Conservation (phyloP, 164 flowering plant genomes). For the Vitis labrusca region DNA sequence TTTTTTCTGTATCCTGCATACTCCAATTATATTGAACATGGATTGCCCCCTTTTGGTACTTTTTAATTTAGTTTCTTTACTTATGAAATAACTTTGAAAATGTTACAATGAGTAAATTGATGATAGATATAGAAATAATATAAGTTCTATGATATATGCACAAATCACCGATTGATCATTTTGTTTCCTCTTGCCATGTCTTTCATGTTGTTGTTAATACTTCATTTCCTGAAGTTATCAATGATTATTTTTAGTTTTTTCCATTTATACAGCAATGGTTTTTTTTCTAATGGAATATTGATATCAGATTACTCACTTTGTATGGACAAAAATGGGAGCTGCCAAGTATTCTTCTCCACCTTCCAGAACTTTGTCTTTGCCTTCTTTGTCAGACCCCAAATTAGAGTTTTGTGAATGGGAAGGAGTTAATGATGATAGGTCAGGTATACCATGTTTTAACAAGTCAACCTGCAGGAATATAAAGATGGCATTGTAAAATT, state of each 20-base stretch:
- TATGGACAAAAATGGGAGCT: conserved; percentile 75
- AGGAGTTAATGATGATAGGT: conserved; percentile 60
- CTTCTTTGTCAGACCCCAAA: conserved; percentile 56
- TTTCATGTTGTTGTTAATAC: neutral
- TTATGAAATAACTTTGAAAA: neutral
- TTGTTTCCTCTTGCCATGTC: neutral
- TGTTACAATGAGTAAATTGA: neutral
- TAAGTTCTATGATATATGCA: neutral
- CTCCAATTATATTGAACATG: too few species aligned
- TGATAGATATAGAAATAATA: neutral
- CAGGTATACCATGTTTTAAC: conserved; percentile 87
- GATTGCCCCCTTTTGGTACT: too few species aligned
- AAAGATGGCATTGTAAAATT: neutral
- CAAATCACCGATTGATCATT: neutral
- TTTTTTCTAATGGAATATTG: neutral
- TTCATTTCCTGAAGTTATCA: neutral
- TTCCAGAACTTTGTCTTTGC: conserved; percentile 40
- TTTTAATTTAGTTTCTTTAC: too few species aligned
- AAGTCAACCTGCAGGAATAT: conserved; percentile 71
- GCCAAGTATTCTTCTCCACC: conserved; percentile 69
- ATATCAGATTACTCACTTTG: conserved; percentile 50
- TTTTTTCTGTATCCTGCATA: too few species aligned
- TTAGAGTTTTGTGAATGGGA: conserved; percentile 48
- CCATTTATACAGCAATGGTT: neutral
- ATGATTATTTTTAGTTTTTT: neutral